These are phyloP conservation scores for Pichia norvegensis DNA, from an alignment of 1,139 yeast species.

Conservation along the genomic window DNA sequence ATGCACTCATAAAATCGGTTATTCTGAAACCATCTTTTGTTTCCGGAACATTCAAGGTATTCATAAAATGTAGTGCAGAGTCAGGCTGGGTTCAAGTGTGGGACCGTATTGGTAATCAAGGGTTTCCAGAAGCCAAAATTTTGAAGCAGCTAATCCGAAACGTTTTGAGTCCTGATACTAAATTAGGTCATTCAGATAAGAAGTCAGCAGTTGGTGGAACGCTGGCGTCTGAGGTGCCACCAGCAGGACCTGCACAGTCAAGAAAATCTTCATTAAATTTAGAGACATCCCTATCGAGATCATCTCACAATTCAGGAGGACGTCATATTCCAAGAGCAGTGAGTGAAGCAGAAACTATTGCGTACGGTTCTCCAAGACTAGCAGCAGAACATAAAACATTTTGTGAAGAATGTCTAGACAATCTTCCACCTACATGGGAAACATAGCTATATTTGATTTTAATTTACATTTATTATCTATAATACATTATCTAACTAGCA, in stretches of 20 bases:
- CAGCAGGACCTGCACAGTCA: neutral
- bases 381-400: conserved; percentile 13
- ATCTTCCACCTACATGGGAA: conserved; percentile 24
- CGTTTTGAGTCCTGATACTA: conserved; percentile 36
- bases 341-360: conserved; percentile 1
- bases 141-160: conserved; percentile 49
- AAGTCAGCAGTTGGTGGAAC: conserved; percentile 18
- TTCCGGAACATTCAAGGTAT: conserved; percentile 47
- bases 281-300: neutral
- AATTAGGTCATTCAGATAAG: conserved; percentile 40
- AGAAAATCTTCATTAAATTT: neutral
- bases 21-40: conserved; percentile 41
- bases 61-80: conserved; percentile 26
- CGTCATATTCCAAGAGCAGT: neutral
- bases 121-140: conserved; percentile 58
- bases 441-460: conserved; percentile 8
- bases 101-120: conserved; percentile 48
- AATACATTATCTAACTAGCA: neutral
- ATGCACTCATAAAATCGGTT: conserved; percentile 39
- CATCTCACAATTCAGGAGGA: neutral
- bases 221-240: neutral
- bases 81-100: conserved; percentile 34
- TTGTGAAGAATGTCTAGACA: conserved; percentile 24
- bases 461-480: neutral
- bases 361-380: conserved; percentile 13